These are phyloP conservation scores for Cydonia oblonga DNA, from an alignment of 331 rosid species.

Conservation along the genomic window DNA sequence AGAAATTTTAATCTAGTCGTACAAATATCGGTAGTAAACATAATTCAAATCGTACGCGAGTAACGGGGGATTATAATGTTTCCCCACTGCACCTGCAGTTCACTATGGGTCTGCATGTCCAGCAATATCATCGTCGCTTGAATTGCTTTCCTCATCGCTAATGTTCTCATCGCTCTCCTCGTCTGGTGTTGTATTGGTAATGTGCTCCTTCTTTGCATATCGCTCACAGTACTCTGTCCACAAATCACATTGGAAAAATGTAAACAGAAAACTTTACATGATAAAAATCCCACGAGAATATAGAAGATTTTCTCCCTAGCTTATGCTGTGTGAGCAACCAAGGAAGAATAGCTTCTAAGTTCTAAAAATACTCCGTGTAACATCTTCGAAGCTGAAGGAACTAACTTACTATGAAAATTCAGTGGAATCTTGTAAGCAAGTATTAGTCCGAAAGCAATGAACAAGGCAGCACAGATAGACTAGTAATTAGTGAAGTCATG, in stretches of 20 bases:
- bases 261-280: neutral
- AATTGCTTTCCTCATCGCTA: conserved; percentile 55
- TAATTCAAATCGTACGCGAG: conserved; percentile 18
- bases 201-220: conserved; percentile 71
- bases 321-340: neutral
- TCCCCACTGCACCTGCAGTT: neutral
- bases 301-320: neutral
- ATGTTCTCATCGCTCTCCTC: conserved; percentile 63
- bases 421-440: neutral
- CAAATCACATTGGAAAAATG: conserved; percentile 7
- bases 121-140: conserved; percentile 66
- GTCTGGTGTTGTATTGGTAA: conserved; percentile 39
- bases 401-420: neutral
- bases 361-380: neutral
- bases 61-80: conserved; percentile 10
- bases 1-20: conserved; percentile 23
- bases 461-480: neutral
- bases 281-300: neutral
- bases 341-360: neutral
- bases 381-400: neutral
- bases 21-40: conserved; percentile 18
- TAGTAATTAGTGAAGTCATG: neutral
- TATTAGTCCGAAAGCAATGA: neutral
- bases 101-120: conserved; percentile 72
- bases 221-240: conserved; percentile 74